A percentile compares a stretch with the other conserved stretches of the same genome.
Conservation (phyloP, 2,329 filamentous ascomycete genomes). For the Alternaria angustiovoidea region DNA sequence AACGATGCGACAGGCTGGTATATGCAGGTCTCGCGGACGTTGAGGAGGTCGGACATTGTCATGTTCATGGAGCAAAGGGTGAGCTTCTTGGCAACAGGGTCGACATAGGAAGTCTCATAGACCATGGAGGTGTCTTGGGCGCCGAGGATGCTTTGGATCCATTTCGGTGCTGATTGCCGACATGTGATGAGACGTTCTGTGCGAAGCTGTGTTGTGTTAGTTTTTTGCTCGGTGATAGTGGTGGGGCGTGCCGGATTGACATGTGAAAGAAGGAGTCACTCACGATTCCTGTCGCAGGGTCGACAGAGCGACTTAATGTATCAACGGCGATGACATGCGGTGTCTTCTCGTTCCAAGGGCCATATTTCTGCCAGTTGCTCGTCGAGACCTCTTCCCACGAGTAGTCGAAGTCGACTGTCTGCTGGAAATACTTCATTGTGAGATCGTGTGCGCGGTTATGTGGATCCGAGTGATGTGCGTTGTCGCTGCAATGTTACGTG, state of each 20-base stretch:
- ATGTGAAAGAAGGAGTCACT: conserved; percentile 47
- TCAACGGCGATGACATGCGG: conserved; percentile 96
- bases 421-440: conserved; percentile 94
- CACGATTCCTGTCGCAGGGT: conserved; percentile 71
- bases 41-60: conserved; percentile 89
- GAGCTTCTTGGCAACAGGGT: conserved; percentile 81
- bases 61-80: conserved; percentile 97
- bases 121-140: conserved; percentile 84
- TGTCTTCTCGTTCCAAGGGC: conserved; percentile 98
- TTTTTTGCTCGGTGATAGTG: conserved; percentile 2
- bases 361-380: conserved; percentile 98
- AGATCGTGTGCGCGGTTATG: conserved; percentile 8
- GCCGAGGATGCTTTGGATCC: conserved; percentile 82
- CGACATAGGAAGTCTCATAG: conserved; percentile 95
- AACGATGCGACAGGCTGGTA: conserved; percentile 70
- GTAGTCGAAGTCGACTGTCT: conserved; percentile 90
- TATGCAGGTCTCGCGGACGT: conserved; percentile 89
- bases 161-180: conserved; percentile 74
- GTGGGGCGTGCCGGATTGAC: conserved; percentile 9
- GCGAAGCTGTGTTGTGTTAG: conserved; percentile 62
- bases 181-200: conserved; percentile 74
- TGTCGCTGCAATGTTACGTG: conserved; percentile 11
- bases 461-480: background rate
- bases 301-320: conserved; percentile 78
- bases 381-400: conserved; percentile 98